Percentiles rank a stretch among this genome's conserved stretches.
These are phyloP conservation scores for Vitis labrusca DNA, from an alignment of 164 flowering plant genomes.

Conservation along the genomic window DNA sequence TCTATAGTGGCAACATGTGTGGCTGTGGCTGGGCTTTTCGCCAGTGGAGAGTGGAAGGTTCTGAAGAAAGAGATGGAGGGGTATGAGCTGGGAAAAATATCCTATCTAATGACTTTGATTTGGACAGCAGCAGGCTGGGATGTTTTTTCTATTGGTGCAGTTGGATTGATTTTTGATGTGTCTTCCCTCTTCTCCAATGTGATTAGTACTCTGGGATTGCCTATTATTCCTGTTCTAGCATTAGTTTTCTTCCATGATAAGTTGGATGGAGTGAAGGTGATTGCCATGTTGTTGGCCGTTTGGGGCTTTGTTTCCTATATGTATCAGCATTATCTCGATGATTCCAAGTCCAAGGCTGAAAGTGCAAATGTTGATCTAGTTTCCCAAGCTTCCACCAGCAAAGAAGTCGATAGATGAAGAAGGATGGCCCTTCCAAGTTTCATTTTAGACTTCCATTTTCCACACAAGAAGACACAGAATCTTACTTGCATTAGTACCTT, in stretches of 20 bases:
- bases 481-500: no score
- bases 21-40: slow-evolving; percentile 26
- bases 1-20: slow-evolving; percentile 19
- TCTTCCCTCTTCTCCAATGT: slow-evolving; percentile 37
- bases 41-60: slow-evolving; percentile 33
- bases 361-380: not conserved
- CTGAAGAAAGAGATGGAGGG: slow-evolving; percentile 27
- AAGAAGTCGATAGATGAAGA: not conserved
- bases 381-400: not conserved
- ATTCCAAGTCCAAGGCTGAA: slow-evolving; percentile 12
- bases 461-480: no score
- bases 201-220: slow-evolving; percentile 29
- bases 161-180: slow-evolving; percentile 31
- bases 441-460: no score
- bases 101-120: slow-evolving; percentile 28
- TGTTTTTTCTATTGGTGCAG: slow-evolving; percentile 19
- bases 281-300: slow-evolving; percentile 29
- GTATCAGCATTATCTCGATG: slow-evolving; percentile 35
- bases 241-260: slow-evolving; percentile 30
- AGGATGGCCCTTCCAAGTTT: no score
- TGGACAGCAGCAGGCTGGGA: slow-evolving; percentile 32
- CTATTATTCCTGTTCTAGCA: slow-evolving; percentile 29
- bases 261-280: slow-evolving; percentile 25
- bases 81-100: slow-evolving; percentile 22
- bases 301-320: slow-evolving; percentile 39